Conservation (phyloP, 164 flowering plant species). For the Stephania japonica region DNA sequence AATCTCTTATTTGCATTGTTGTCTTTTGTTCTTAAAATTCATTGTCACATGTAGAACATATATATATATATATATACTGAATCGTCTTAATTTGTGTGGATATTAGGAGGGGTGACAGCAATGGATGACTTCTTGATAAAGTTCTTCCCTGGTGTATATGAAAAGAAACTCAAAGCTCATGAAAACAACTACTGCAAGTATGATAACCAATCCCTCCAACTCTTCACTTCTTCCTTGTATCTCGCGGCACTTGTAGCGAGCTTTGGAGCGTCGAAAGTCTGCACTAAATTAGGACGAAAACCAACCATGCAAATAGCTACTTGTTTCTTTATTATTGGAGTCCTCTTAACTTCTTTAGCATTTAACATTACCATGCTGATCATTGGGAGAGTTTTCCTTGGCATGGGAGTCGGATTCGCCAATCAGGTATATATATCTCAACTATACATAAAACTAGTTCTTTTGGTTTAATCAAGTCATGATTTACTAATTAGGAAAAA, state of each 20-base stretch:
- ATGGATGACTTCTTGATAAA: constrained; percentile 63
- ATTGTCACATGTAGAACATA: background rate
- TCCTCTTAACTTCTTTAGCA: constrained; percentile 26
- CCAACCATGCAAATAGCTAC: constrained; percentile 50
- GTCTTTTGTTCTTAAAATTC: background rate
- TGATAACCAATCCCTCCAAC: constrained; percentile 47
- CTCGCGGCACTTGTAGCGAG: constrained; percentile 55
- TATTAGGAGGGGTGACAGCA: constrained; percentile 58
- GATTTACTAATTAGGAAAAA: background rate
- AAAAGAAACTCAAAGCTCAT: constrained; percentile 27
- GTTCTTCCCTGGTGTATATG: constrained; percentile 49
- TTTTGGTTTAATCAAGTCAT: background rate
- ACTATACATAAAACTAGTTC: background rate
- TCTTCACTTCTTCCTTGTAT: constrained; percentile 75
- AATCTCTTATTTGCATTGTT: too few species aligned
- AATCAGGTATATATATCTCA: constrained; percentile 53
- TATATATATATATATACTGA: background rate
- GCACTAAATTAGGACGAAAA: constrained; percentile 38
- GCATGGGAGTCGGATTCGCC: constrained; percentile 66
- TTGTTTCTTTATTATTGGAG: constrained; percentile 43
- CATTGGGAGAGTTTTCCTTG: constrained; percentile 51
- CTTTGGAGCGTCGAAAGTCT: constrained; percentile 42
- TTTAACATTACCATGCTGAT: constrained; percentile 30
- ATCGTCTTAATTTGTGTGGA: background rate
- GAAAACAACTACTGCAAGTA: constrained; percentile 69